Conservation (phyloP, 495 filamentous ascomycete species). For the Penicillium pancosmium region DNA sequence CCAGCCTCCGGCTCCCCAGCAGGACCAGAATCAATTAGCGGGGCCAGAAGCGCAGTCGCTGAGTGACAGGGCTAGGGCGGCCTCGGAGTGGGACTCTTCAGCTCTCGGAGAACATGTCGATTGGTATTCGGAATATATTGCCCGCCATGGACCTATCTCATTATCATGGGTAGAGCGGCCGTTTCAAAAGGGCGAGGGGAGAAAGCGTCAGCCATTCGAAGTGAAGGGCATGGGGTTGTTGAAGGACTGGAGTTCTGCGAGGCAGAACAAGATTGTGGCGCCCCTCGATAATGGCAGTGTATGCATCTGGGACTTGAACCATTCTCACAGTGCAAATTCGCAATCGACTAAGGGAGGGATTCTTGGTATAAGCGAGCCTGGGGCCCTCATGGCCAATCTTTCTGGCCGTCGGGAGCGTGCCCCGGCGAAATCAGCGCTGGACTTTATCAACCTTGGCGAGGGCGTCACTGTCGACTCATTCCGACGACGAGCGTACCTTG, state of each 20-base stretch:
- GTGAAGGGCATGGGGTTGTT: conserved; percentile 66
- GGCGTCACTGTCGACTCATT: conserved; percentile 79
- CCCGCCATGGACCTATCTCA: conserved; percentile 72
- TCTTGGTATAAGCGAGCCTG: conserved; percentile 62
- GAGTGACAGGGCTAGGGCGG: conserved; percentile 52
- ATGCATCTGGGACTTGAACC: conserved; percentile 81
- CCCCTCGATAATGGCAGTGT: conserved; percentile 86
- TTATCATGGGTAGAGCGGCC: conserved; percentile 76
- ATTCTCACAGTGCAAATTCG: conserved; percentile 48
- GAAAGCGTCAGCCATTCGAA: conserved; percentile 51
- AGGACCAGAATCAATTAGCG: conserved; percentile 12
- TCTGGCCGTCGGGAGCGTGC: conserved; percentile 46
- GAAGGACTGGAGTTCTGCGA: conserved; percentile 50
- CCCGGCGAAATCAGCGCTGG: conserved; percentile 47
- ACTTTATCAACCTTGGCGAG: conserved; percentile 75
- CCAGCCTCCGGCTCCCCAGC: conserved; percentile 32
- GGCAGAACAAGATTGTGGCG: conserved; percentile 65
- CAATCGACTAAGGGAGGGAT: conserved; percentile 61
- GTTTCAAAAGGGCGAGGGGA: conserved; percentile 29
- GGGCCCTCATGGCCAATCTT: conserved; percentile 57
- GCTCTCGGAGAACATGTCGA: conserved; percentile 63
- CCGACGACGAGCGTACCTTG: conserved; percentile 74
- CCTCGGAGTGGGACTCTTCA: conserved; percentile 81
- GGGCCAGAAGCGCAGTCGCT: conserved; percentile 27
- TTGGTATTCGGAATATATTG: conserved; percentile 90